Percentiles rank a stretch among this genome's conserved stretches.
Conservation (phyloP, 805 yeast genomes). For the Saturnispora hagleri region DNA sequence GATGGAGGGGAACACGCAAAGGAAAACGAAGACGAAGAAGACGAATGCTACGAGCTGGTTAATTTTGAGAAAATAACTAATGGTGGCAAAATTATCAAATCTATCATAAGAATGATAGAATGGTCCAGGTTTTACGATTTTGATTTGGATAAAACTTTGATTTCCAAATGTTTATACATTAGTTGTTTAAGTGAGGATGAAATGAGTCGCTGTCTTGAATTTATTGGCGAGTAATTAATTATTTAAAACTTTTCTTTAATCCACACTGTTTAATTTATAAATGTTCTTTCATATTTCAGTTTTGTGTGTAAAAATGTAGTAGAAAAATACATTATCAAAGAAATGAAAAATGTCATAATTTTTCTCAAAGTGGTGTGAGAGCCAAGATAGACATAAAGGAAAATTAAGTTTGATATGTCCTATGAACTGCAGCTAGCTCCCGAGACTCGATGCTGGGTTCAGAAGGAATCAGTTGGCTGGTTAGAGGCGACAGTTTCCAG, state of each 20-base stretch:
- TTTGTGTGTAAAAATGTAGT: not conserved
- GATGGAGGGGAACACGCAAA: not conserved
- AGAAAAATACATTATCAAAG: not conserved
- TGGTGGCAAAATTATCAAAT: slow-evolving; percentile 67
- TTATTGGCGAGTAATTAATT: slow-evolving; percentile 9
- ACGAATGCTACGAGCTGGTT: slow-evolving; percentile 36
- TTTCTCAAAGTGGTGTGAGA: not conserved
- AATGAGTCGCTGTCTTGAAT: slow-evolving; percentile 36
- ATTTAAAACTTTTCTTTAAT: not conserved
- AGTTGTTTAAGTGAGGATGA: slow-evolving; percentile 67
- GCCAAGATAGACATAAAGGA: not conserved
- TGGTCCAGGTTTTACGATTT: slow-evolving; percentile 68
- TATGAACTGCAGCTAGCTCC: not conserved
- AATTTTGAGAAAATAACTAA: slow-evolving; percentile 73
- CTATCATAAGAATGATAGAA: slow-evolving; percentile 71
- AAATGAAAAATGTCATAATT: not conserved
- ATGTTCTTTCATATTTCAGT: not conserved
- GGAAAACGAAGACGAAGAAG: slow-evolving; percentile 7
- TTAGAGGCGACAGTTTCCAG: slow-evolving; percentile 52
- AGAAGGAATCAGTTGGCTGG: slow-evolving; percentile 68
- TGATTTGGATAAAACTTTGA: slow-evolving; percentile 46
- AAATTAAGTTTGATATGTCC: not conserved
- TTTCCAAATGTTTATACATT: slow-evolving; percentile 79
- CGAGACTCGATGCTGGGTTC: slow-evolving; percentile 61
- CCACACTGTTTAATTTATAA: not conserved